A percentile compares a stretch with the other conserved stretches of the same genome.
Evolutionary conservation across 2,329 filamentous ascomycete genomes (phyloP).

Genomic region (Penicillium concentricum): DNA sequence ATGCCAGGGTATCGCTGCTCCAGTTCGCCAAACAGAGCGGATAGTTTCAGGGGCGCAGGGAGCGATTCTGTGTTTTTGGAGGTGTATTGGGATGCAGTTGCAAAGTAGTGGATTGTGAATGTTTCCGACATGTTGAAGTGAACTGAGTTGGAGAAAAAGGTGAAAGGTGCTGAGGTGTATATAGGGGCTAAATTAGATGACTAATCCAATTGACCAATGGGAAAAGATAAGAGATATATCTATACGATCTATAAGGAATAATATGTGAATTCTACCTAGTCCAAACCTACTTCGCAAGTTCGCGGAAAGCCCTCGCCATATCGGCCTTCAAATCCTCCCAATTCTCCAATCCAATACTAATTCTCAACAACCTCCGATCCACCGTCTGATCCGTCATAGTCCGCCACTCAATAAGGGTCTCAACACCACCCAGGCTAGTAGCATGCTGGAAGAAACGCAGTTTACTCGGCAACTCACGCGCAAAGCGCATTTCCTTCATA

Average conservation of each 20-base stretch:
- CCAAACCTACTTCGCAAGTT: constrained; percentile 40
- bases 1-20: constrained; percentile 46
- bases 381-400: constrained; percentile 77
- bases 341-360: constrained; percentile 84
- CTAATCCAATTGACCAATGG: background rate
- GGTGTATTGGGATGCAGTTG: constrained; percentile 44
- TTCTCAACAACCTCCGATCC: constrained; percentile 69
- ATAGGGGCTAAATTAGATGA: too few species aligned
- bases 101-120: constrained; percentile 50
- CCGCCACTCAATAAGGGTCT: constrained; percentile 95
- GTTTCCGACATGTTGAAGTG: constrained; percentile 12
- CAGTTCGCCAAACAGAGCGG: constrained; percentile 37
- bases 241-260: too few species aligned
- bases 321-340: constrained; percentile 82
- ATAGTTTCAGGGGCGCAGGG: constrained; percentile 42
- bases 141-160: background rate
- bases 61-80: constrained; percentile 41
- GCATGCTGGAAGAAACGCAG: constrained; percentile 87
- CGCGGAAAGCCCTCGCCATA: constrained; percentile 65
- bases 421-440: constrained; percentile 88
- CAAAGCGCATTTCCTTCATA: constrained; percentile 60
- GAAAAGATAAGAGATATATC: too few species aligned
- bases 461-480: constrained; percentile 71
- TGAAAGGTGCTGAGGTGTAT: background rate
- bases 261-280: too few species aligned